Conservation (phyloP, 169 alveolate genomes). For the Plasmodium vinckei region DNA sequence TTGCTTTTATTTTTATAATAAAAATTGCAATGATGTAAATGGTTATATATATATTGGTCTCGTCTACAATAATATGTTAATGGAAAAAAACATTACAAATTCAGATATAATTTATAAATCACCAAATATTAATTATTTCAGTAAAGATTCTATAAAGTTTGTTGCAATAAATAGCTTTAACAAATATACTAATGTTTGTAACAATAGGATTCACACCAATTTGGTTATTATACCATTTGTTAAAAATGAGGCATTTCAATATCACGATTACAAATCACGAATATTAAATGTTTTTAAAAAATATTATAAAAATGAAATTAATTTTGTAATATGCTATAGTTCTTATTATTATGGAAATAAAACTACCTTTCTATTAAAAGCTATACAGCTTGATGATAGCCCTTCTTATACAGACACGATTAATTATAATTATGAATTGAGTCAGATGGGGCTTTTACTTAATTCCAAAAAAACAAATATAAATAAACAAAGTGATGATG, state of each 20-base stretch:
- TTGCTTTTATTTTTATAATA: conserved; percentile 34
- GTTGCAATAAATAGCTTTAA: conserved; percentile 43
- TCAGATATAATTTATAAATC: conserved; percentile 8
- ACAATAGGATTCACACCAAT: conserved; percentile 9
- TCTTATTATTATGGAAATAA: conserved; percentile 17
- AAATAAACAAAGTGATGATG: background rate
- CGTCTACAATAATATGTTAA: conserved; percentile 23
- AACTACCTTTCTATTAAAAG: conserved; percentile 20
- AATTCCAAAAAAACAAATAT: conserved; percentile 1
- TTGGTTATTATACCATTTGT: conserved; percentile 25
- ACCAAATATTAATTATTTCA: conserved; percentile 19
- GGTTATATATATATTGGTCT: conserved; percentile 45
- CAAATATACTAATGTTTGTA: conserved; percentile 33
- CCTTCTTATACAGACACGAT: background rate
- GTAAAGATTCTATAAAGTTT: conserved; percentile 46
- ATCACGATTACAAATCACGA: conserved; percentile 1
- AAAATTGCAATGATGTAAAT: conserved; percentile 31
- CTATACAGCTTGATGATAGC: conserved; percentile 21
- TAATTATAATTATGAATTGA: conserved; percentile 23
- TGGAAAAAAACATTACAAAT: conserved; percentile 1
- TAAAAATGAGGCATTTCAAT: conserved; percentile 6
- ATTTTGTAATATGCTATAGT: conserved; percentile 50
- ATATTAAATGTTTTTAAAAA: conserved; percentile 25
- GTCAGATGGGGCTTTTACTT: conserved; percentile 23
- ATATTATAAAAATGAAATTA: conserved; percentile 35